Percentiles rank a stretch among this genome's conserved stretches.
Evolutionary conservation across 371 early-diverging fungal genomes (phyloP).

Genomic region (Mucor mucedo): DNA sequence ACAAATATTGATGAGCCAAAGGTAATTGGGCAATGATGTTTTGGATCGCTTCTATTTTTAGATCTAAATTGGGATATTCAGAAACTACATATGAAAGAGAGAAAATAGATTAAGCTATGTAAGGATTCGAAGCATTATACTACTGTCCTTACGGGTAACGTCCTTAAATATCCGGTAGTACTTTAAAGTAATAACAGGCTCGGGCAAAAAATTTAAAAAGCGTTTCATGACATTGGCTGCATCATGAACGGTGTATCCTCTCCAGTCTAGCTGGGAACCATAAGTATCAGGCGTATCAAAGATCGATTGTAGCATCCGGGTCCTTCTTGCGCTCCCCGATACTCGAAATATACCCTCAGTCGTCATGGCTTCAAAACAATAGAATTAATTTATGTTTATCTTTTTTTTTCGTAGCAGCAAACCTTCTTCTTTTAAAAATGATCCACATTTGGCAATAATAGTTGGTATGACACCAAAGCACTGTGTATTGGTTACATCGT

Average conservation of each 20-base stretch:
- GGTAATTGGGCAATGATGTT: conserved; percentile 54
- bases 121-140: neutral
- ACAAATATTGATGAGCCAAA: conserved; percentile 55
- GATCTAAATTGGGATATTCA: conserved; percentile 5
- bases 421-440: conserved; percentile 61
- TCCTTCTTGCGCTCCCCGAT: conserved; percentile 64
- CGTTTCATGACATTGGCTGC: conserved; percentile 68
- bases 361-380: conserved; percentile 27
- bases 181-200: conserved; percentile 61
- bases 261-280: conserved; percentile 60
- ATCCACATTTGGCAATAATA: conserved; percentile 60
- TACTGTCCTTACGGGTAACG: conserved; percentile 18
- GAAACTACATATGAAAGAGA: neutral
- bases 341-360: conserved; percentile 66
- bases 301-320: conserved; percentile 56
- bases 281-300: conserved; percentile 63
- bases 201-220: conserved; percentile 64
- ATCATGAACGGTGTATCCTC: conserved; percentile 65
- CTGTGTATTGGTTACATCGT: conserved; percentile 29
- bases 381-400: neutral
- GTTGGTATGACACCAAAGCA: conserved; percentile 60
- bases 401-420: neutral
- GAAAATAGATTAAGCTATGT: neutral
- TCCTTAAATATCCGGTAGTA: conserved; percentile 57
- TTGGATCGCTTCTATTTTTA: conserved; percentile 55